phyloP scores from a whole-genome alignment of 257 asterid species.

The Ilex asprella region DNA sequence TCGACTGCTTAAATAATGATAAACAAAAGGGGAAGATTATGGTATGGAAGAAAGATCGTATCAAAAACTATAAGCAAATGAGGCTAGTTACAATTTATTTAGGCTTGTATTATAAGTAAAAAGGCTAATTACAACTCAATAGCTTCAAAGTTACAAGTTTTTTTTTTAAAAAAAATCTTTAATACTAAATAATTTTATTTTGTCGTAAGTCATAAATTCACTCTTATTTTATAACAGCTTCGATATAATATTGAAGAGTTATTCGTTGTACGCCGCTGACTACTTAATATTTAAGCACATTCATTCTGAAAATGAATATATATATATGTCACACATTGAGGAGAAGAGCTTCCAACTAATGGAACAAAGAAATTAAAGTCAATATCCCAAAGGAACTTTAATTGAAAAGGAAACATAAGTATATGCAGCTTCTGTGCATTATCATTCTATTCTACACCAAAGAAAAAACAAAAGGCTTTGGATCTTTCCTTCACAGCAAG shows the following conservation, averaged over 20 bases:
- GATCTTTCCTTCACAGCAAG: conserved; percentile 15
- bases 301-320: neutral
- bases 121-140: no score
- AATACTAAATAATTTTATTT: no score
- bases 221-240: no score
- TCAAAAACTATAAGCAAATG: no score
- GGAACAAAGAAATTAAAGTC: neutral
- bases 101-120: no score
- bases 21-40: neutral
- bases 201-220: no score
- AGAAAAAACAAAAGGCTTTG: neutral
- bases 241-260: no score
- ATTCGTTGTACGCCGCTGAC: no score
- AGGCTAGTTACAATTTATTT: no score
- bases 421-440: conserved; percentile 10
- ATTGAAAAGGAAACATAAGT: conserved; percentile 8
- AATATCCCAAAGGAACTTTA: neutral
- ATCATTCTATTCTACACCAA: neutral
- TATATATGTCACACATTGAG: neutral
- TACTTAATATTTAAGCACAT: neutral
- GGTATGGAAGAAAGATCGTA: no score
- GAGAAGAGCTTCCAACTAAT: neutral
- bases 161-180: no score
- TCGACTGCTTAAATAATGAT: neutral
- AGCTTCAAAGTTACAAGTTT: no score